phyloP scores from a whole-genome alignment of 208 protist species.

The Trypanosoma boissoni region DNA sequence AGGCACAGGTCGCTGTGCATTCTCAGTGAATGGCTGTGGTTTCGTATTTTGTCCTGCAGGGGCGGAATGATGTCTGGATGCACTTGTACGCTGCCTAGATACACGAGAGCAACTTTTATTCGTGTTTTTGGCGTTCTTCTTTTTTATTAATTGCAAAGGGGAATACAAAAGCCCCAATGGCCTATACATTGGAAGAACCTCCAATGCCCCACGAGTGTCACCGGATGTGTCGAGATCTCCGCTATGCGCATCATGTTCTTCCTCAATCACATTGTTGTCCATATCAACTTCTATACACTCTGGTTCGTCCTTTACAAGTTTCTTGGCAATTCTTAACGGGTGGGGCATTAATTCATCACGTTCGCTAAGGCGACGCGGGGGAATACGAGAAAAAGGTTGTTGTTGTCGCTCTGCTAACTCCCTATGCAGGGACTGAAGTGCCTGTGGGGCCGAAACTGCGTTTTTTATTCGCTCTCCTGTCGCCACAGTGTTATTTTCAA shows the following conservation, averaged over 20 bases:
- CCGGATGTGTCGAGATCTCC: background rate
- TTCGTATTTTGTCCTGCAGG: background rate
- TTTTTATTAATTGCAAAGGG: too few relatives aligned
- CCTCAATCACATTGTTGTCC: too few relatives aligned
- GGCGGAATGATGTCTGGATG: too few relatives aligned
- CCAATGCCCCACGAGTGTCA: background rate
- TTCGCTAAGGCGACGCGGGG: slow-evolving; percentile 4
- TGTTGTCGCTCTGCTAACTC: background rate
- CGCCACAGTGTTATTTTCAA: too few relatives aligned
- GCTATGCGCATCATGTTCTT: background rate
- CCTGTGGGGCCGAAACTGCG: background rate
- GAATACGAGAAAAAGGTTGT: slow-evolving; percentile 5
- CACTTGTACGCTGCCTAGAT: too few relatives aligned
- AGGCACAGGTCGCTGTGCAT: too few relatives aligned
- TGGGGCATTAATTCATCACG: slow-evolving; percentile 7
- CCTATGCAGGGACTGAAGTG: background rate
- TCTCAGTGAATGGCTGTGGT: background rate
- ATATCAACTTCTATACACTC: too few relatives aligned
- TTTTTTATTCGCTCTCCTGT: background rate
- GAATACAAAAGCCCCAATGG: slow-evolving; percentile 6
- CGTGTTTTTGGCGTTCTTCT: too few relatives aligned
- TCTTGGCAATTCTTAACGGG: background rate
- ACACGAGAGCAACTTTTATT: too few relatives aligned
- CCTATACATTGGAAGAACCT: slow-evolving; percentile 1
- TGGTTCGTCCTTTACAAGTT: too few relatives aligned